Conservation (phyloP, 2,329 filamentous ascomycete genomes). For the Colletotrichum sp. region DNA sequence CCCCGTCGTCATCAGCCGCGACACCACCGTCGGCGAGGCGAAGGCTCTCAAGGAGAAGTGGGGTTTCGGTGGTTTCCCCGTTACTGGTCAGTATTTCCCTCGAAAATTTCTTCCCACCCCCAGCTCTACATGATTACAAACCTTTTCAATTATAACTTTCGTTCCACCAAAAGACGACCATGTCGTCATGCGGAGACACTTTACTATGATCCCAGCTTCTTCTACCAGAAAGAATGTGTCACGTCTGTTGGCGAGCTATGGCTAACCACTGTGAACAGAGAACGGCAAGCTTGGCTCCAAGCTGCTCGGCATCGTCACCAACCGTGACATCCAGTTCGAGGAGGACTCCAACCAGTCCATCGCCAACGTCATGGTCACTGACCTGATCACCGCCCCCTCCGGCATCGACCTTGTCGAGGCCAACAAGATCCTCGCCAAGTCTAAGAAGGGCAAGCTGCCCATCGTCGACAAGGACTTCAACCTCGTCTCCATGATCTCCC, state of each 20-base stretch:
- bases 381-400: conserved; percentile 85
- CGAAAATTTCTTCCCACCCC: conserved; percentile 23
- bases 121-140: conserved; percentile 76
- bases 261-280: conserved; percentile 65
- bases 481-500: conserved; percentile 88
- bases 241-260: conserved; percentile 4
- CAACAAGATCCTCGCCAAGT: conserved; percentile 90
- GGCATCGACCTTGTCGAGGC: conserved; percentile 87
- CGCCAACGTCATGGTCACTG: conserved; percentile 91
- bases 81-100: conserved; percentile 79
- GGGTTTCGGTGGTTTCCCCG: conserved; percentile 98
- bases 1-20: conserved; percentile 87
- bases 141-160: conserved; percentile 94
- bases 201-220: conserved; percentile 35
- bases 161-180: conserved; percentile 94
- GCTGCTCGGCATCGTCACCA: conserved; percentile 96
- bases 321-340: conserved; percentile 98
- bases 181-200: conserved; percentile 80
- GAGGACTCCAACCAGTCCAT: conserved; percentile 74
- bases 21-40: conserved; percentile 89
- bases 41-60: conserved; percentile 95
- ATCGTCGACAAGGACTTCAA: conserved; percentile 86
- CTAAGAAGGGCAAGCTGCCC: conserved; percentile 98
- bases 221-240: neutral
- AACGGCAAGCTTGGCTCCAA: conserved; percentile 92